Base-by-base conservation (phyloP, 73 alveolate genomes). In the Symbiodinium natans region DNA sequence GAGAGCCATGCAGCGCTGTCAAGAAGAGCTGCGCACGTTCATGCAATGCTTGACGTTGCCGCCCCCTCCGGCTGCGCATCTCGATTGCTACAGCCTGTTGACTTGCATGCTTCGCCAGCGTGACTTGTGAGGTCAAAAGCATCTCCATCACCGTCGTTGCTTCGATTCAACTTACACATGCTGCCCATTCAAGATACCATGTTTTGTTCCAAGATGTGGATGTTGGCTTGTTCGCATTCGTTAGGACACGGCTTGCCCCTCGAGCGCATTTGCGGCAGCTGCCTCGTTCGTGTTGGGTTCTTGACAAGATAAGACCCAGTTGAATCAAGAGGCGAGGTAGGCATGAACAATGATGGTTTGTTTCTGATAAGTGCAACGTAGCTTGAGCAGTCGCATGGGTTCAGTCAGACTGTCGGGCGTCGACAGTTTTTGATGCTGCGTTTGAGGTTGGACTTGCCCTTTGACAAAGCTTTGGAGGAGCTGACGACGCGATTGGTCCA, bases 31-130 rank as follows among this genome's bases (percentile, higher is more conserved):
- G 83, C 77, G 93, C 27, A 86, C 94, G 11, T 56, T 86, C 63
- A 86, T 86, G 94, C 94, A 86, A 36, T 86, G 94, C 42, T 36
- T 86, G 94, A 86, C 40, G 83, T 5, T 86, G 83, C 84, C 94
- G 2, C 83, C 93, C 13, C 82, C 82, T 7, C 82, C 94, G 27
- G 41, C 84, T 15, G 31, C 84, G 94, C 33, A 6, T n/a, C 68
- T 54, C 63, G 29, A n/a, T 33, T 21, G 94, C 84, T 54, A 25
- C 5, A 21, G 38, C 13, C 33, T n/a, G 19, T 63, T 5, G 36
- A 23, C 36, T 23, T 63, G 27, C 59, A 46, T 46, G 59, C 17
- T 46, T 56, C 13, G 59, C 59, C 13, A 46, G 59, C 59, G n/a
- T n/a, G n/a, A 46, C 59, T 46, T 46, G 13, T 13, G 59, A 46